Evolutionary conservation across 352 stramenopile species (phyloP).

Genomic region (Blastocystis sp.): DNA sequence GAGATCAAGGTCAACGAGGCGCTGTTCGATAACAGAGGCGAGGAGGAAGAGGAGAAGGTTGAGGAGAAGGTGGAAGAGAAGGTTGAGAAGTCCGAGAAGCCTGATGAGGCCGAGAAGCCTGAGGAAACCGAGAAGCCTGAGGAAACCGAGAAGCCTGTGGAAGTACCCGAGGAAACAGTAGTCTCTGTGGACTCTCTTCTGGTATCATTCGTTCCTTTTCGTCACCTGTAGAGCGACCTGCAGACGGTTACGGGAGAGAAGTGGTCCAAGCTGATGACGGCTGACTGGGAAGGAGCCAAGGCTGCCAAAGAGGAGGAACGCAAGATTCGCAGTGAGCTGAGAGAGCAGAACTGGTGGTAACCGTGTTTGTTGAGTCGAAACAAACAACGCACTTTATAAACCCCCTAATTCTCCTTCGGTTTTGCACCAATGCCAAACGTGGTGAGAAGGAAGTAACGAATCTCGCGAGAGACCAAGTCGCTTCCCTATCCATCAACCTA

Average conservation of each 20-base stretch:
- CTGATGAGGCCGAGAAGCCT: neutral
- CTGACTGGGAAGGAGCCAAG: neutral
- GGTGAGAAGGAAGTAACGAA: neutral
- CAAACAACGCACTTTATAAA: neutral
- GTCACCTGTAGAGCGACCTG: neutral
- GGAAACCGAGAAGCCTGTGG: neutral
- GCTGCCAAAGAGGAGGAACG: neutral
- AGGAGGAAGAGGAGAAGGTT: neutral
- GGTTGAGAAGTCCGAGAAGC: neutral
- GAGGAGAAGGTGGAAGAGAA: neutral
- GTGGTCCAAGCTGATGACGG: neutral
- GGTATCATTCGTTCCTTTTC: neutral
- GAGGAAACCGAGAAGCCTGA: neutral
- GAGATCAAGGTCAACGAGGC: slow-evolving; percentile 12
- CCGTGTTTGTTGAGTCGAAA: neutral
- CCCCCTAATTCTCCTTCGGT: slow-evolving; percentile 15
- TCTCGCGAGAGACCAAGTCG: neutral
- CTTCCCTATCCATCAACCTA: neutral
- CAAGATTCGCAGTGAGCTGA: neutral
- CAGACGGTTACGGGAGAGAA: neutral
- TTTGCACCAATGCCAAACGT: neutral
- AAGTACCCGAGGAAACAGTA: slow-evolving; percentile 4
- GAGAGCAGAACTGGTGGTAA: neutral
- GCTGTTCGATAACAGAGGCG: neutral
- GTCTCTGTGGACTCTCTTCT: neutral